These are phyloP conservation scores for Zymoseptoria tritici DNA, from an alignment of 2,329 filamentous ascomycete species.

Conservation along the genomic window DNA sequence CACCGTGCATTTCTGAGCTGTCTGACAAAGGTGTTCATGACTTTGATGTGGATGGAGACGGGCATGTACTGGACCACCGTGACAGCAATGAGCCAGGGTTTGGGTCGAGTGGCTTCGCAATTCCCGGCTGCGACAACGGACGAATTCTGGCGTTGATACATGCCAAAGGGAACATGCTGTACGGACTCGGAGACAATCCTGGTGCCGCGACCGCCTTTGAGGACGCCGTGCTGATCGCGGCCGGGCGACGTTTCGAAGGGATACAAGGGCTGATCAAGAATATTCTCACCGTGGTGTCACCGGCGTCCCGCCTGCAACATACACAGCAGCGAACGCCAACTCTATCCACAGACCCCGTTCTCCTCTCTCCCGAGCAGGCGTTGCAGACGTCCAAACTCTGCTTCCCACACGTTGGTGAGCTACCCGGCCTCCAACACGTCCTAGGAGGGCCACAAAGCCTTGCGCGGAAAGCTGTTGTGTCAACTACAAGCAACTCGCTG, in stretches of 20 bases:
- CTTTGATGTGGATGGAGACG: constrained; percentile 41
- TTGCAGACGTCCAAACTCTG: constrained; percentile 75
- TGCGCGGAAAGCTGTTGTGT: constrained; percentile 70
- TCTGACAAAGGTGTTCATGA: constrained; percentile 54
- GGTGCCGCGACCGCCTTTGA: constrained; percentile 85
- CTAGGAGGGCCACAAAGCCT: constrained; percentile 50
- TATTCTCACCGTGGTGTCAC: constrained; percentile 62
- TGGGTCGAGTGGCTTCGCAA: constrained; percentile 73
- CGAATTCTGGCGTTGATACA: constrained; percentile 89
- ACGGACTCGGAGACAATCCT: constrained; percentile 74
- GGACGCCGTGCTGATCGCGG: constrained; percentile 83
- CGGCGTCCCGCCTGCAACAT: constrained; percentile 24
- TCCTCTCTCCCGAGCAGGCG: constrained; percentile 77
- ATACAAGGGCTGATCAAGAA: constrained; percentile 72
- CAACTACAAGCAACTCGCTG: constrained; percentile 91
- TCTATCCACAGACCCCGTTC: constrained; percentile 54
- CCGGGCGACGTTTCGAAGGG: constrained; percentile 60
- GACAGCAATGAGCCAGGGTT: constrained; percentile 49
- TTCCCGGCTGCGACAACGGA: constrained; percentile 82
- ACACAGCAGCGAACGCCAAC: constrained; percentile 17
- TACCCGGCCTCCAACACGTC: constrained; percentile 72
- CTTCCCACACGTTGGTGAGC: constrained; percentile 65
- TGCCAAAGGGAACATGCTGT: constrained; percentile 97
- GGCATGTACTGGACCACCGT: constrained; percentile 31
- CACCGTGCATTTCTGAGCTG: constrained; percentile 46